Percentiles rank a stretch among this genome's conserved stretches.
Evolutionary conservation across 176 grass and related monocot genomes (phyloP).

Genomic region (Microstegium vimineum): DNA sequence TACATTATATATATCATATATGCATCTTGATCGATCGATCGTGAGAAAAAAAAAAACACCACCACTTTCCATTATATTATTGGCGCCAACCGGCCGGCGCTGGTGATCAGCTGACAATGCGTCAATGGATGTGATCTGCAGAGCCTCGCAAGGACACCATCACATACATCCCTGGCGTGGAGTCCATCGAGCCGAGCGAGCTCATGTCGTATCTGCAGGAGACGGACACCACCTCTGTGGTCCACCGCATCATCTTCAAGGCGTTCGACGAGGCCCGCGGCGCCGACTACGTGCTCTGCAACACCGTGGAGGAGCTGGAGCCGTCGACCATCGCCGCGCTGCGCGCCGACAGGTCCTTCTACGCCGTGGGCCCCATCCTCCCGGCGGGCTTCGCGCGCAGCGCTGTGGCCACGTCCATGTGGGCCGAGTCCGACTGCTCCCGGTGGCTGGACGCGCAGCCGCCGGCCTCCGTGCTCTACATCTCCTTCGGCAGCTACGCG

Average conservation of each 20-base stretch:
- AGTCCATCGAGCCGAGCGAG: slow-evolving; percentile 53
- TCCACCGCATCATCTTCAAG: slow-evolving; percentile 65
- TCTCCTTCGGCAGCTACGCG: slow-evolving; percentile 77
- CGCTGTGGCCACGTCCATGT: slow-evolving; percentile 58
- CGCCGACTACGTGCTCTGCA: slow-evolving; percentile 61
- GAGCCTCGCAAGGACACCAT: slow-evolving; percentile 66
- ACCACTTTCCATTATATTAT: too few species aligned
- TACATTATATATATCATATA: too few species aligned
- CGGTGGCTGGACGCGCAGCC: slow-evolving; percentile 51
- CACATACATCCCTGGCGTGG: slow-evolving; percentile 70
- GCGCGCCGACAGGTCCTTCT: slow-evolving; percentile 49
- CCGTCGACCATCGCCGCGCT: slow-evolving; percentile 49
- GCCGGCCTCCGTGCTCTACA: slow-evolving; percentile 52
- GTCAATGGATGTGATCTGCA: too few species aligned
- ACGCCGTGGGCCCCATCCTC: slow-evolving; percentile 71
- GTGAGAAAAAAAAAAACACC: too few species aligned
- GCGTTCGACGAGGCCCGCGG: slow-evolving; percentile 53
- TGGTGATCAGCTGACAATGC: too few species aligned
- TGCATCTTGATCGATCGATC: too few species aligned
- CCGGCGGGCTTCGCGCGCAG: slow-evolving; percentile 47
- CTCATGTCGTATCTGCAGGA: slow-evolving; percentile 63
- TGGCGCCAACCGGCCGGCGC: too few species aligned
- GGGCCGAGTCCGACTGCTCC: slow-evolving; percentile 61
- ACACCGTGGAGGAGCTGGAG: slow-evolving; percentile 82
- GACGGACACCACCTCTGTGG: slow-evolving; percentile 45